A percentile compares a stretch with the other conserved stretches of the same genome.
Evolutionary conservation across 768 basidiomycete species (phyloP).

Genomic region (Boletus pseudo-olivaceus): DNA sequence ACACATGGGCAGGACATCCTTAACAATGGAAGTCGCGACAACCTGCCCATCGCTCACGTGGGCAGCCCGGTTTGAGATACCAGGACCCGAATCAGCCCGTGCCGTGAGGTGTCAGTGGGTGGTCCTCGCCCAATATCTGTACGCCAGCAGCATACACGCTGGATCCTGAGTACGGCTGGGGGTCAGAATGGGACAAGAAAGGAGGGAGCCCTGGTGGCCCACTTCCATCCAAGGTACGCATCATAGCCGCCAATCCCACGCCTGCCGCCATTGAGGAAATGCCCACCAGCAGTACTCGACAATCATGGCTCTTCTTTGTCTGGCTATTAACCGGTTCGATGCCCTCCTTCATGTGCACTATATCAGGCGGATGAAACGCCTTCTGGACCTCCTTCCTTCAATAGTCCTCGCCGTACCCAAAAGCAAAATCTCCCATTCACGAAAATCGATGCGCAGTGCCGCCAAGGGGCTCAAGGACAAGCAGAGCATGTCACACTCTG

Average conservation of each 20-base stretch:
- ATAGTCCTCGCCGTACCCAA: constrained; percentile 93
- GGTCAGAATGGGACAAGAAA: constrained; percentile 62
- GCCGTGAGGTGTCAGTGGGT: constrained; percentile 51
- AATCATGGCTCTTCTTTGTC: constrained; percentile 81
- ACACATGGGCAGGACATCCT: constrained; percentile 33
- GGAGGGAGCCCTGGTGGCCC: constrained; percentile 25
- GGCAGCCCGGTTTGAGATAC: constrained; percentile 46
- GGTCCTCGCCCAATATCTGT: constrained; percentile 45
- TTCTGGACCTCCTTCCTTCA: constrained; percentile 78
- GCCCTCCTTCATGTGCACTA: constrained; percentile 62
- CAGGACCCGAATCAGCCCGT: constrained; percentile 43
- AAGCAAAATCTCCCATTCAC: constrained; percentile 87
- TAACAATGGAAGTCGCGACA: constrained; percentile 59
- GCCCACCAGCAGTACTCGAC: constrained; percentile 64
- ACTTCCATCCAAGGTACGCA: constrained; percentile 46
- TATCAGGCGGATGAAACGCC: constrained; percentile 86
- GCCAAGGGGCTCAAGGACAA: constrained; percentile 96
- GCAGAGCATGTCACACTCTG: constrained; percentile 51
- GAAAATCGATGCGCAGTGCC: constrained; percentile 91
- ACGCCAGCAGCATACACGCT: constrained; percentile 40
- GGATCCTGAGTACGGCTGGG: constrained; percentile 50
- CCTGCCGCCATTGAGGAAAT: constrained; percentile 78
- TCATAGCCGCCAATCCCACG: constrained; percentile 60
- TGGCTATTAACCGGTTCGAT: constrained; percentile 78
- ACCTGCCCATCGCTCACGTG: constrained; percentile 52